A percentile compares a stretch with the other conserved stretches of the same genome.
Conservation (phyloP, 192 early-diverging fungal genomes). For the Coemansia sp. region DNA sequence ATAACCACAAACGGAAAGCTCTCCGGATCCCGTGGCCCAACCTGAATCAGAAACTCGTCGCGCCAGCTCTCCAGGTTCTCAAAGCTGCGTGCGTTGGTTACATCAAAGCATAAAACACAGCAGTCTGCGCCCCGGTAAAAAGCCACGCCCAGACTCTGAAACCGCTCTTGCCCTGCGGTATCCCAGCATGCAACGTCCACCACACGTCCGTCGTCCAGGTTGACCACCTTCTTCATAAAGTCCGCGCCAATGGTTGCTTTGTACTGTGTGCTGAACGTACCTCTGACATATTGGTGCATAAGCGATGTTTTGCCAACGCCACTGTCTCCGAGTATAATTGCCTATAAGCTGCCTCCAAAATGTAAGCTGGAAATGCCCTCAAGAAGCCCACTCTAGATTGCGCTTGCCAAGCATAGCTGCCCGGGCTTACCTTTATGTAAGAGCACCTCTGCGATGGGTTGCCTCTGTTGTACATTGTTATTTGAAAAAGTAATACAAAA, state of each 20-base stretch:
- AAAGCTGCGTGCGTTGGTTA: conserved; percentile 91
- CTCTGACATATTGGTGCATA: conserved; percentile 99
- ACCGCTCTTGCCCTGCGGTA: conserved; percentile 98
- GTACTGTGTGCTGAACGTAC: conserved; percentile 95
- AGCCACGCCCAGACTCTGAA: conserved; percentile 96
- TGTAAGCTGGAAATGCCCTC: background rate
- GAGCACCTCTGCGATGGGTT: conserved; percentile 33
- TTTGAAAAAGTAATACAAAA: background rate
- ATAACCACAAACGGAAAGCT: conserved; percentile 99
- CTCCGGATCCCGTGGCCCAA: conserved; percentile 89
- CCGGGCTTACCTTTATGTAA: conserved; percentile 39
- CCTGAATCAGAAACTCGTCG: conserved; percentile 98
- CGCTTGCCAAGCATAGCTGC: background rate
- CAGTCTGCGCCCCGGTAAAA: conserved; percentile 99
- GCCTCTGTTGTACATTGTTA: conserved; percentile 44
- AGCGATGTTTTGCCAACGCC: conserved; percentile 97
- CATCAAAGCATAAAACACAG: conserved; percentile 96
- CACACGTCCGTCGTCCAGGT: conserved; percentile 79
- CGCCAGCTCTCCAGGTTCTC: conserved; percentile 97
- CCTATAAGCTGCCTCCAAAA: conserved; percentile 15
- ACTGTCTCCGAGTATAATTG: conserved; percentile 55
- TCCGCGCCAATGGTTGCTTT: conserved; percentile 99
- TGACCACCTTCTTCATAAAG: conserved; percentile 96
- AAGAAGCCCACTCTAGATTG: background rate
- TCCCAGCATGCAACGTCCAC: conserved; percentile 99